Conservation (phyloP, 495 filamentous ascomycete genomes). For the Entonaema liquescens region DNA sequence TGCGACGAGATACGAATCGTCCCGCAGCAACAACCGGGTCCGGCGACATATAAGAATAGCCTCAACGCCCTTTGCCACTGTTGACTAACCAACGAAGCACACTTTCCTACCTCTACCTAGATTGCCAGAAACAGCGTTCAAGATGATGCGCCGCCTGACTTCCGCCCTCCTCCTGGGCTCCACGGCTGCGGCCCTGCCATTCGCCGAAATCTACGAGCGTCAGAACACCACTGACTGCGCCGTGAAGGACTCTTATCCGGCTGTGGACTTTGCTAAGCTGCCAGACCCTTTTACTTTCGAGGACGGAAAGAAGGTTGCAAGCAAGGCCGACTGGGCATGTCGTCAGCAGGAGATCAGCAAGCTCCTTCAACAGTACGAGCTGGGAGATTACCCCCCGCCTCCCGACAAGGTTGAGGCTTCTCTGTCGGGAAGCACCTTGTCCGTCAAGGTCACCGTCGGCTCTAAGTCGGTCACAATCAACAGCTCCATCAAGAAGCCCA, state of each 20-base stretch:
- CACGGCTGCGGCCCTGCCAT: constrained; percentile 52
- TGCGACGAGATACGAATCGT: not conserved
- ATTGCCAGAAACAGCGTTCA: not conserved
- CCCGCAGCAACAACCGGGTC: not conserved
- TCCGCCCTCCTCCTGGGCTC: constrained; percentile 54
- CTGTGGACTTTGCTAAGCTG: constrained; percentile 52
- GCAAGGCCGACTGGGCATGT: constrained; percentile 60
- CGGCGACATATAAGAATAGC: constrained; percentile 23
- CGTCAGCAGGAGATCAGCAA: constrained; percentile 60
- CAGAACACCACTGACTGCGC: constrained; percentile 48
- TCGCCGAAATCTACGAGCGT: constrained; percentile 54
- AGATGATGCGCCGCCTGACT: constrained; percentile 54
- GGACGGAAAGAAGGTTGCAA: constrained; percentile 54
- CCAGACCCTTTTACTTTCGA: constrained; percentile 63
- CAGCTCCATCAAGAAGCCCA: constrained; percentile 50
- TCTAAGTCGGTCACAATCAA: constrained; percentile 60
- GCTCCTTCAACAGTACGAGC: constrained; percentile 62
- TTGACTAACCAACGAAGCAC: constrained; percentile 28
- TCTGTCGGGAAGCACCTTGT: constrained; percentile 45
- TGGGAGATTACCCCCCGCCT: constrained; percentile 57
- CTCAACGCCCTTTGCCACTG: constrained; percentile 12
- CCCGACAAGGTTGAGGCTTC: constrained; percentile 50
- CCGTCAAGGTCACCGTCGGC: constrained; percentile 53
- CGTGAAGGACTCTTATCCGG: constrained; percentile 39
- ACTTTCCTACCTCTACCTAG: constrained; percentile 17